Percentiles rank a stretch among this genome's conserved stretches.
Conservation (phyloP, 768 basidiomycete species). For the Hypholoma fasciculare region DNA sequence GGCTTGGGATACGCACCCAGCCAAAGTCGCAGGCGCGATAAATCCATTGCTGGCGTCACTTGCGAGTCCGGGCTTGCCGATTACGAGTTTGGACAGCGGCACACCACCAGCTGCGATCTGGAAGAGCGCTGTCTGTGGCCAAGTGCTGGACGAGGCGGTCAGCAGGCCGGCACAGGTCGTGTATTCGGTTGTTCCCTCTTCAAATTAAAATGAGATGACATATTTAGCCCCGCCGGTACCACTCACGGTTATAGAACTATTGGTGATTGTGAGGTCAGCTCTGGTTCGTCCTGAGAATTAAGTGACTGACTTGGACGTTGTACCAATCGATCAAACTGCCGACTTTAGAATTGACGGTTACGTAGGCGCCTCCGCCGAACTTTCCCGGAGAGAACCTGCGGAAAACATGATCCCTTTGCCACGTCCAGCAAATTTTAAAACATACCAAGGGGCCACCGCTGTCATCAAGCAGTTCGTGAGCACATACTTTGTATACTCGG, state of each 20-base stretch:
- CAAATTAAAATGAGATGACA: background rate
- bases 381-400: conserved; percentile 40
- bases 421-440: background rate
- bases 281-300: background rate
- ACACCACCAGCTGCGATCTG: conserved; percentile 62
- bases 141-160: conserved; percentile 54
- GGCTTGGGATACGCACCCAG: conserved; percentile 60
- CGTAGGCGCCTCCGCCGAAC: conserved; percentile 53
- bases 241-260: conserved; percentile 46
- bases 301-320: conserved; percentile 44
- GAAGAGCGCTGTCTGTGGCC: conserved; percentile 62
- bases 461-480: background rate
- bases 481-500: background rate
- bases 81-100: conserved; percentile 62
- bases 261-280: background rate
- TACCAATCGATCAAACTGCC: conserved; percentile 68
- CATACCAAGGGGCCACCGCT: conserved; percentile 44
- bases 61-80: conserved; percentile 66
- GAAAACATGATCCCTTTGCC: background rate
- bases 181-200: conserved; percentile 65
- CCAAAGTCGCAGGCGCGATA: conserved; percentile 56
- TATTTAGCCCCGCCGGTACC: too few relatives aligned
- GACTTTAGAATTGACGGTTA: conserved; percentile 50
- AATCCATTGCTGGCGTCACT: conserved; percentile 61
- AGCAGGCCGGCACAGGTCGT: conserved; percentile 62